A percentile compares a stretch with the other conserved stretches of the same genome.
phyloP scores from a whole-genome alignment of 805 yeast species.

The Groenewaldozyma tartarivorans region DNA sequence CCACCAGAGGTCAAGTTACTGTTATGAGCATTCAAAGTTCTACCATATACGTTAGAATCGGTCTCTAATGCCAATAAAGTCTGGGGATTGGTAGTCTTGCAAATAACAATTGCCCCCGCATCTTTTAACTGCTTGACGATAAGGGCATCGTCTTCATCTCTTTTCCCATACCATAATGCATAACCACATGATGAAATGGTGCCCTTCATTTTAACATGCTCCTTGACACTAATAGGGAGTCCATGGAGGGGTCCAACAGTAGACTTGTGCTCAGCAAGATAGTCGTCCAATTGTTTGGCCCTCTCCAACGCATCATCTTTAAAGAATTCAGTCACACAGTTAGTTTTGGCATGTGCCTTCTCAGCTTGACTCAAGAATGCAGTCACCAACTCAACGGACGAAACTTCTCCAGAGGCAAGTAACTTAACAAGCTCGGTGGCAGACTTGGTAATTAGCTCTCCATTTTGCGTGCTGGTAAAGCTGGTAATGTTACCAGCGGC shows the following conservation, averaged over 20 bases:
- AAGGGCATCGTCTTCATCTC: slow-evolving; percentile 21
- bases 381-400: slow-evolving; percentile 37
- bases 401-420: slow-evolving; percentile 33
- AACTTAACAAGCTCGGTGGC: slow-evolving; percentile 27
- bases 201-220: slow-evolving; percentile 39
- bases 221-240: slow-evolving; percentile 53
- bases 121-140: slow-evolving; percentile 34
- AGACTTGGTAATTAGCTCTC: slow-evolving; percentile 1
- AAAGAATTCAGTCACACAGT: slow-evolving; percentile 32
- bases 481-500: too few species aligned
- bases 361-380: slow-evolving; percentile 53
- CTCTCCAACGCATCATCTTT: slow-evolving; percentile 47
- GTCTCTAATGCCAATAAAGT: slow-evolving; percentile 44
- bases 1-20: slow-evolving; percentile 42
- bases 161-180: slow-evolving; percentile 22
- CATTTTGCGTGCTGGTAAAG: too few species aligned
- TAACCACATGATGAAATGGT: slow-evolving; percentile 40
- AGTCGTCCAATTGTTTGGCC: slow-evolving; percentile 49
- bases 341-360: slow-evolving; percentile 45
- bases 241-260: slow-evolving; percentile 58
- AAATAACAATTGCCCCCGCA: slow-evolving; percentile 45
- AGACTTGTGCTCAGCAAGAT: slow-evolving; percentile 37
- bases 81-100: slow-evolving; percentile 45
- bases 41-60: slow-evolving; percentile 35
- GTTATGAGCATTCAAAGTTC: slow-evolving; percentile 38